Conservation (phyloP, 1,284 basidiomycete genomes). For the Anthracocystis walkeri region DNA sequence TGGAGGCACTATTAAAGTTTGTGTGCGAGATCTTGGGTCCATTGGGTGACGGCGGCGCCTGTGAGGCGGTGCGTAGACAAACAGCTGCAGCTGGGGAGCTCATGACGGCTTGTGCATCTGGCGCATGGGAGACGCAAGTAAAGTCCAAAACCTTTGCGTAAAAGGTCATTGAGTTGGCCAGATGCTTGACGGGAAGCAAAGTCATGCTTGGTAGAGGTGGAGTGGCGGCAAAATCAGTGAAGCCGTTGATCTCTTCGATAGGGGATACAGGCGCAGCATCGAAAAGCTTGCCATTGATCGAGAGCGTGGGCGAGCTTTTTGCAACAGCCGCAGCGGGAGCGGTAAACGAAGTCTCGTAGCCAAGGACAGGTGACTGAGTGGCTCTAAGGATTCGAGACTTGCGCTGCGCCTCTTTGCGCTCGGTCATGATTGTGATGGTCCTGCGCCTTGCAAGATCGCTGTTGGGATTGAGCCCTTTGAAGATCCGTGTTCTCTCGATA, state of each 20-base stretch:
- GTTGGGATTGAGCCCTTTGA: constrained; percentile 30
- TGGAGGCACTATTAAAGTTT: neutral
- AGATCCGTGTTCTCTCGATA: constrained; percentile 38
- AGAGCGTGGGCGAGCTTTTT: constrained; percentile 21
- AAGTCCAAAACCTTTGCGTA: constrained; percentile 41
- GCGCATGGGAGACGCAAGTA: constrained; percentile 25
- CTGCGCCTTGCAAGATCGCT: constrained; percentile 30
- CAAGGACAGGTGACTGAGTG: constrained; percentile 14
- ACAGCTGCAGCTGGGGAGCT: constrained; percentile 23
- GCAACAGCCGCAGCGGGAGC: constrained; percentile 1
- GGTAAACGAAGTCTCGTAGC: neutral
- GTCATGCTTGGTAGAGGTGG: constrained; percentile 22
- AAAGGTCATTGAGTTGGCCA: constrained; percentile 32
- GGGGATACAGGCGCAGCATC: constrained; percentile 14
- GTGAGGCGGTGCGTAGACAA: constrained; percentile 32
- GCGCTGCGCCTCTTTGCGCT: constrained; percentile 40
- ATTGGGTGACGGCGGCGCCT: constrained; percentile 19
- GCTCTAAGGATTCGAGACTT: constrained; percentile 26
- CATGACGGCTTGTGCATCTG: constrained; percentile 38
- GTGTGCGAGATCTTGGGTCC: constrained; percentile 11
- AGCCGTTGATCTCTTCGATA: constrained; percentile 28
- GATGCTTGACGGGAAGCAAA: constrained; percentile 36
- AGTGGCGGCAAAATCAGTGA: constrained; percentile 9
- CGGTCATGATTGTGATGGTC: constrained; percentile 17
- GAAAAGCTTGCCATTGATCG: constrained; percentile 8